These are phyloP conservation scores for Myriosclerotinia curreyana DNA, from an alignment of 2,329 filamentous ascomycete genomes.

Conservation along the genomic window DNA sequence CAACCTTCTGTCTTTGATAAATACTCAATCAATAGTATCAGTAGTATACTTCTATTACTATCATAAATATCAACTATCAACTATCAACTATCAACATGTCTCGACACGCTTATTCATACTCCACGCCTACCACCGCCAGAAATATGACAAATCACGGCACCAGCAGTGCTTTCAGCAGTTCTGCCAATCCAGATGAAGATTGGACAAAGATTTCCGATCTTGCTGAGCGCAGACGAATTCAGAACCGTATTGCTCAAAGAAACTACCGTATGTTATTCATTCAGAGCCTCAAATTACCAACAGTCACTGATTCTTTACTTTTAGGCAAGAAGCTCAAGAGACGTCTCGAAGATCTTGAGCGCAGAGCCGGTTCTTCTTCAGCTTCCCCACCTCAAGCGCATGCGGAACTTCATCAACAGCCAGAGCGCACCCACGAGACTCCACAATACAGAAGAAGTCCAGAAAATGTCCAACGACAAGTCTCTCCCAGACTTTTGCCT, in stretches of 20 bases:
- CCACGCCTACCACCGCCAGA: conserved; percentile 43
- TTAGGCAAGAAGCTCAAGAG: conserved; percentile 90
- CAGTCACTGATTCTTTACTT: conserved; percentile 25
- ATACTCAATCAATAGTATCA: conserved; percentile 19
- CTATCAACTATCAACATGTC: conserved; percentile 37
- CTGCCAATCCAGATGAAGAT: conserved; percentile 93
- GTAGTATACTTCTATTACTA: conserved; percentile 24
- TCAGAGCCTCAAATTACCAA: conserved; percentile 9
- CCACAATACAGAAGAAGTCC: conserved; percentile 36
- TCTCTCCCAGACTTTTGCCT: conserved; percentile 43
- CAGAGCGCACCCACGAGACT: conserved; percentile 33
- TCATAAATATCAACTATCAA: conserved; percentile 24
- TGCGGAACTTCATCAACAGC: conserved; percentile 45
- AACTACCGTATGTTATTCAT: conserved; percentile 77
- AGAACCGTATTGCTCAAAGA: conserved; percentile 95
- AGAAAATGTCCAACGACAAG: conserved; percentile 42
- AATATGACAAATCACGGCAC: conserved; percentile 72
- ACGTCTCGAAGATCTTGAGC: conserved; percentile 80
- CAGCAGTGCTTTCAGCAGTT: conserved; percentile 91
- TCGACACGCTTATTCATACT: conserved; percentile 37
- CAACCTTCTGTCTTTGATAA: conserved; percentile 22
- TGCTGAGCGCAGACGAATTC: conserved; percentile 87
- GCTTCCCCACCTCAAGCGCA: conserved; percentile 54
- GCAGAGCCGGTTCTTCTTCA: conserved; percentile 64
- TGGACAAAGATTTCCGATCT: conserved; percentile 99